Percentiles rank a stretch among this genome's conserved stretches.
These are phyloP conservation scores for Aspergillus latus DNA, from an alignment of 2,329 filamentous ascomycete species.

Conservation along the genomic window DNA sequence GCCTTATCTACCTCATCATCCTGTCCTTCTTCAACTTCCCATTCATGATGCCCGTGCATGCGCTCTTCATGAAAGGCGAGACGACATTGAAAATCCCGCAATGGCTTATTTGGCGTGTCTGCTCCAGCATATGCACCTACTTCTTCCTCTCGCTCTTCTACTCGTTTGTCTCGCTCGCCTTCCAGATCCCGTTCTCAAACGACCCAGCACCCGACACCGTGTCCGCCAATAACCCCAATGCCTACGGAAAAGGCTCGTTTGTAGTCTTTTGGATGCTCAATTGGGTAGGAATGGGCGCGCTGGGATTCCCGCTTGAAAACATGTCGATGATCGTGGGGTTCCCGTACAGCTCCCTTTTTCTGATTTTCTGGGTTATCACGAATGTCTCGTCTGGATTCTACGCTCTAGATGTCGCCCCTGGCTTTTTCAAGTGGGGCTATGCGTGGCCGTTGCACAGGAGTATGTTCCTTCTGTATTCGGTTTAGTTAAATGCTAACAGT, in stretches of 20 bases:
- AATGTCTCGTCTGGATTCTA: constrained; percentile 64
- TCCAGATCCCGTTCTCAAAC: constrained; percentile 62
- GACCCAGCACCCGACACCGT: constrained; percentile 46
- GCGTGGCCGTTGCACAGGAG: constrained; percentile 62
- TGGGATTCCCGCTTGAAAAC: constrained; percentile 65
- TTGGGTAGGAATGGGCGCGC: constrained; percentile 61
- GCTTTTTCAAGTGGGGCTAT: constrained; percentile 63
- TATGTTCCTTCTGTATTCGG: no score
- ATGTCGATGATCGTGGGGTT: constrained; percentile 62
- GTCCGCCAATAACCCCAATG: constrained; percentile 50
- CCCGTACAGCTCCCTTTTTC: constrained; percentile 62
- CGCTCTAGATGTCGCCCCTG: constrained; percentile 57
- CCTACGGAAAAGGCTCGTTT: constrained; percentile 60
- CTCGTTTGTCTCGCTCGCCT: constrained; percentile 63
- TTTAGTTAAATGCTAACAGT: no score
- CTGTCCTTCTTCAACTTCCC: constrained; percentile 66
- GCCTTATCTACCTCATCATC: constrained; percentile 67
- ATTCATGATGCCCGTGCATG: constrained; percentile 65
- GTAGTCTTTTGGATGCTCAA: constrained; percentile 65
- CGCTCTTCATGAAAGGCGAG: constrained; percentile 53
- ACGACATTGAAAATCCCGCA: constrained; percentile 61
- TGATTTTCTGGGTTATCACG: constrained; percentile 68
- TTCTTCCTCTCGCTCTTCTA: constrained; percentile 63
- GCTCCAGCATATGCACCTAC: constrained; percentile 58
- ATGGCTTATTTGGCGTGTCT: constrained; percentile 59